Conservation (phyloP, 805 yeast species). For the Schizosaccharomyces japonicus region DNA sequence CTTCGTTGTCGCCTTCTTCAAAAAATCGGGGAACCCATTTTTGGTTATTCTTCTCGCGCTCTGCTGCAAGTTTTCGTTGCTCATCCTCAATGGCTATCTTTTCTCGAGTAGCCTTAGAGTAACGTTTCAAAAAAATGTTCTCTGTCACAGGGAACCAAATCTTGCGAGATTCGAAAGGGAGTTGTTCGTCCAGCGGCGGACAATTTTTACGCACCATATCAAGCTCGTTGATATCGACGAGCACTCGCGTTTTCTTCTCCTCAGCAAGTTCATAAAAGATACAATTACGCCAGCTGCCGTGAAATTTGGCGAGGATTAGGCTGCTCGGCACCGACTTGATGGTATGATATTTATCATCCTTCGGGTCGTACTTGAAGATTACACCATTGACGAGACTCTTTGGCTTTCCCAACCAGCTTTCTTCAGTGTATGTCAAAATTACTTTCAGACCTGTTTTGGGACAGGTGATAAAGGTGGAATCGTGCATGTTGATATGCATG, state of each 20-base stretch:
- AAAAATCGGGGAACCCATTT: conserved; percentile 3
- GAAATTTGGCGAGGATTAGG: not conserved
- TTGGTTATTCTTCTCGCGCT: conserved; percentile 1
- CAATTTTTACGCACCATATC: not conserved
- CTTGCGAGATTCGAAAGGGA: conserved; percentile 1
- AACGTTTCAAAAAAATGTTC: not conserved
- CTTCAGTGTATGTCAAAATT: conserved; percentile 1
- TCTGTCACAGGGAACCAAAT: conserved; percentile 4
- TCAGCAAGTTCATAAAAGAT: not conserved
- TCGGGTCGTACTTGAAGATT: conserved; percentile 1
- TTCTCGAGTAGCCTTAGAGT: not conserved
- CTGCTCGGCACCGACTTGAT: not conserved
- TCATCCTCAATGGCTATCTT: conserved; percentile 2
- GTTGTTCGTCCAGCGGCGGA: not conserved
- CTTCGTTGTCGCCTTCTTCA: not conserved
- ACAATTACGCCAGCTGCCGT: conserved; percentile 3
- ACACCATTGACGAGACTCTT: conserved; percentile 3
- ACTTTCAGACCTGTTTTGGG: conserved; percentile 2
- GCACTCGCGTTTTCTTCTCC: not conserved
- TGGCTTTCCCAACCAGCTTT: conserved; percentile 5
- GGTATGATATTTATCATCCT: not conserved
- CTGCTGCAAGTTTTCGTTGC: not conserved
- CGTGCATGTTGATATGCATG: not conserved
- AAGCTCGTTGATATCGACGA: conserved; percentile 1
- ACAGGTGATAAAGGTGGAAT: not conserved